These are phyloP conservation scores for Paramyrothecium roridum DNA, from an alignment of 2,329 filamentous ascomycete genomes.

Conservation along the genomic window DNA sequence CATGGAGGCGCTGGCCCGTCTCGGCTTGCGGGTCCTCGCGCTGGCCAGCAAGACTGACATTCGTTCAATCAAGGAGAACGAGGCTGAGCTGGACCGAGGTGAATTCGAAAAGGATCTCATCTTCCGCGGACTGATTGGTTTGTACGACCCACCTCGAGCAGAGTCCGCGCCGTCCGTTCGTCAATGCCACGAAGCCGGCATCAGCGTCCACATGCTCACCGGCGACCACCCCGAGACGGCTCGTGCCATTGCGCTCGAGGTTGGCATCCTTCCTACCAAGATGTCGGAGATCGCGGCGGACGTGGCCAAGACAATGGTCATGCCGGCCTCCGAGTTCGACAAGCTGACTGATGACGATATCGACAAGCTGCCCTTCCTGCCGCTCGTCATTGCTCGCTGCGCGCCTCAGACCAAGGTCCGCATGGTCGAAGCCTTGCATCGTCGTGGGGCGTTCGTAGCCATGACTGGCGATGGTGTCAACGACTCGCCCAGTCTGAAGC, in stretches of 20 bases:
- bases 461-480: conserved; percentile 75
- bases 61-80: conserved; percentile 24
- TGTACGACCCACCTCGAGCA: conserved; percentile 70
- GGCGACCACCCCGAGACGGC: conserved; percentile 66
- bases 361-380: conserved; percentile 59
- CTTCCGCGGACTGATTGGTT: conserved; percentile 66
- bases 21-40: conserved; percentile 67
- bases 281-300: conserved; percentile 49
- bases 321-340: conserved; percentile 67
- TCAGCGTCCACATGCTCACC: conserved; percentile 68
- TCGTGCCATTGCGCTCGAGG: conserved; percentile 59
- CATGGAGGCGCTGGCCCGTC: conserved; percentile 64
- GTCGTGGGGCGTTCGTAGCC: conserved; percentile 61
- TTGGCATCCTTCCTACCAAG: conserved; percentile 56
- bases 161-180: conserved; percentile 60
- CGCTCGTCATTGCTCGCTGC: conserved; percentile 67
- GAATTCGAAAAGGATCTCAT: conserved; percentile 58
- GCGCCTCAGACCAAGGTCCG: conserved; percentile 70
- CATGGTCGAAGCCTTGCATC: conserved; percentile 71
- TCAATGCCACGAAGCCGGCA: conserved; percentile 57
- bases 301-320: conserved; percentile 59
- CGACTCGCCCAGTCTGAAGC: conserved; percentile 65
- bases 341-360: conserved; percentile 61
- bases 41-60: conserved; percentile 54
- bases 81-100: conserved; percentile 46